phyloP scores from a whole-genome alignment of 2,329 filamentous ascomycete species.

The Trichocomaceae sp. region DNA sequence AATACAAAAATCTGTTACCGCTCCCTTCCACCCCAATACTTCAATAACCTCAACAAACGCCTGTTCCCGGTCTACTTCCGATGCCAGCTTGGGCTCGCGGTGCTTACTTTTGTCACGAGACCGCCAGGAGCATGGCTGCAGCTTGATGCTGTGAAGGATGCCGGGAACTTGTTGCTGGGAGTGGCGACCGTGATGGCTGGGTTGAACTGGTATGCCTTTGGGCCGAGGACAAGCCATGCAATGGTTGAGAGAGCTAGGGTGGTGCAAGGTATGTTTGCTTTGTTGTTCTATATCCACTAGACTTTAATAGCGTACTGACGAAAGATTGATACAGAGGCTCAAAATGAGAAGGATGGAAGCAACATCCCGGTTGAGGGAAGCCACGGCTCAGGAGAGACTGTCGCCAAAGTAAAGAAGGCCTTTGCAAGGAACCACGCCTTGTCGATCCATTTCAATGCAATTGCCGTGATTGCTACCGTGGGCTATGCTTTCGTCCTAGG shows the following conservation, averaged over 20 bases:
- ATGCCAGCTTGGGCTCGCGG: constrained; percentile 29
- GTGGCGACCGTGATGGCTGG: constrained; percentile 26
- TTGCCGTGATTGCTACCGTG: constrained; percentile 29
- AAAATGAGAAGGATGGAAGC: too few species aligned
- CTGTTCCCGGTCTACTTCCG: constrained; percentile 38
- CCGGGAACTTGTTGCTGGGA: constrained; percentile 23
- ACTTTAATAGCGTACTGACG: too few species aligned
- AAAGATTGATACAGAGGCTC: too few species aligned
- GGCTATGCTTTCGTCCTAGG: constrained; percentile 25
- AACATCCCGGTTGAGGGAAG: too few species aligned
- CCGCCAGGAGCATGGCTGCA: constrained; percentile 27
- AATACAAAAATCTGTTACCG: constrained; percentile 36
- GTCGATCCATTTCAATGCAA: constrained; percentile 39
- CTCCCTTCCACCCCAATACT: constrained; percentile 30
- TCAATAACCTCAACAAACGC: constrained; percentile 35
- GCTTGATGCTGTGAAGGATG: constrained; percentile 21
- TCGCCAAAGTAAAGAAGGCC: constrained; percentile 21
- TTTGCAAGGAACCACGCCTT: constrained; percentile 37
- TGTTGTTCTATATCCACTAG: too few species aligned
- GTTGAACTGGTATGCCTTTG: constrained; percentile 33
- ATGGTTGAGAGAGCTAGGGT: constrained; percentile 26
- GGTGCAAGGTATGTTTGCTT: constrained; percentile 18
- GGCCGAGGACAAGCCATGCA: constrained; percentile 29
- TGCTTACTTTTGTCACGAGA: constrained; percentile 27
- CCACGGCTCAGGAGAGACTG: not conserved